These are phyloP conservation scores for Xerophyta viscosa DNA, from an alignment of 106 monocot genomes.

Conservation along the genomic window DNA sequence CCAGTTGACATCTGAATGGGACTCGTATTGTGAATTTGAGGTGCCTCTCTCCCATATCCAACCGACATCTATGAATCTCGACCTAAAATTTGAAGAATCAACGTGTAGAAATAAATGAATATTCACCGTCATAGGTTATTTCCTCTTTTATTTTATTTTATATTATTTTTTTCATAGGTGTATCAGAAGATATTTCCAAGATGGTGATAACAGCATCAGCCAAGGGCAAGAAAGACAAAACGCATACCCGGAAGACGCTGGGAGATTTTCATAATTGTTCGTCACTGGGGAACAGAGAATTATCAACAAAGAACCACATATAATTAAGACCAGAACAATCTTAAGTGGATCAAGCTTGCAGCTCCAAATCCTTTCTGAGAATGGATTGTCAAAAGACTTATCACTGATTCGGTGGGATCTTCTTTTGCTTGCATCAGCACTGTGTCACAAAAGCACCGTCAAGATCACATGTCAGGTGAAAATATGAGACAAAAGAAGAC, in stretches of 20 bases:
- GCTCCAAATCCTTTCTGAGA: conserved; percentile 13
- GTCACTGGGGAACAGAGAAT: conserved; percentile 16
- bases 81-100: conserved; percentile 14
- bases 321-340: conserved; percentile 21
- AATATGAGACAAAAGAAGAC: no score
- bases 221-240: not conserved
- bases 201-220: not conserved
- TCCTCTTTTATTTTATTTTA: no score
- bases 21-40: conserved; percentile 42
- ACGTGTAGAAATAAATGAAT: not conserved
- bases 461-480: no score
- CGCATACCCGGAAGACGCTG: conserved; percentile 13
- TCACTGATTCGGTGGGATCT: conserved; percentile 15
- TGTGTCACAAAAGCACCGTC: conserved; percentile 13
- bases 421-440: conserved; percentile 26
- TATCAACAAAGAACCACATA: conserved; percentile 19
- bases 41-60: conserved; percentile 50
- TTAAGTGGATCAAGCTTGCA: conserved; percentile 26
- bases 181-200: no score
- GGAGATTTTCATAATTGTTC: conserved; percentile 5
- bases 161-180: no score
- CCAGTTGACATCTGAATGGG: conserved; percentile 57
- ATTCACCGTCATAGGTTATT: not conserved
- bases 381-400: conserved; percentile 1
- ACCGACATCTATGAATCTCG: conserved; percentile 33